Evolutionary conservation across 176 grass and related monocot genomes (phyloP).

Genomic region (Aegilops longissima): DNA sequence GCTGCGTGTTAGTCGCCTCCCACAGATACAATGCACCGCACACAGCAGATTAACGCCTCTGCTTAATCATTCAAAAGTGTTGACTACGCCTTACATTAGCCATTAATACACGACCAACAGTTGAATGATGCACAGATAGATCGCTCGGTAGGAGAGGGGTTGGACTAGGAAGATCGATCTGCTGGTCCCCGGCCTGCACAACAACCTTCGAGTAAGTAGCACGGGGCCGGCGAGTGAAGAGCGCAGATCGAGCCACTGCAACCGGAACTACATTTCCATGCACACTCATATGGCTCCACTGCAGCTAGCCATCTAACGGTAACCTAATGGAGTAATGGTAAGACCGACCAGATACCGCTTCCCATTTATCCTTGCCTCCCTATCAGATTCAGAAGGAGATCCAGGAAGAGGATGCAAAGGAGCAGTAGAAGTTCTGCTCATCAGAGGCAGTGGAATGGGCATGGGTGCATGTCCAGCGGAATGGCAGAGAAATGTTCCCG

Average conservation of each 20-base stretch:
- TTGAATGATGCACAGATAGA: neutral
- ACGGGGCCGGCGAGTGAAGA: neutral
- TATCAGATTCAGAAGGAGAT: neutral
- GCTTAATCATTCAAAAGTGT: neutral
- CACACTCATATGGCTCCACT: neutral
- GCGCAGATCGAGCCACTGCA: neutral
- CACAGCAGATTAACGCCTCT: neutral
- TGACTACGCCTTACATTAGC: neutral
- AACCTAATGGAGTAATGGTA: neutral
- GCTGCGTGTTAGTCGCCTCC: neutral
- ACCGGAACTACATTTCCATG: neutral
- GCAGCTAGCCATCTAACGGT: neutral
- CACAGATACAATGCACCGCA: neutral
- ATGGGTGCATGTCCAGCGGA: neutral
- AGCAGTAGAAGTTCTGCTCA: no score
- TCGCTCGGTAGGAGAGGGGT: neutral
- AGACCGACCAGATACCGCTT: neutral
- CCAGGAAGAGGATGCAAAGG: neutral
- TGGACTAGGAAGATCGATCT: constrained; percentile 1
- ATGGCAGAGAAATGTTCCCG: neutral
- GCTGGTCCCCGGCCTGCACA: neutral
- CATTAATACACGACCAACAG: neutral
- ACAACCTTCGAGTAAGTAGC: neutral
- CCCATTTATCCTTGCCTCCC: neutral
- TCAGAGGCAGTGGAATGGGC: neutral